Evolutionary conservation across 345 rosid species (phyloP).

Genomic region (Citrus cavaleriei): DNA sequence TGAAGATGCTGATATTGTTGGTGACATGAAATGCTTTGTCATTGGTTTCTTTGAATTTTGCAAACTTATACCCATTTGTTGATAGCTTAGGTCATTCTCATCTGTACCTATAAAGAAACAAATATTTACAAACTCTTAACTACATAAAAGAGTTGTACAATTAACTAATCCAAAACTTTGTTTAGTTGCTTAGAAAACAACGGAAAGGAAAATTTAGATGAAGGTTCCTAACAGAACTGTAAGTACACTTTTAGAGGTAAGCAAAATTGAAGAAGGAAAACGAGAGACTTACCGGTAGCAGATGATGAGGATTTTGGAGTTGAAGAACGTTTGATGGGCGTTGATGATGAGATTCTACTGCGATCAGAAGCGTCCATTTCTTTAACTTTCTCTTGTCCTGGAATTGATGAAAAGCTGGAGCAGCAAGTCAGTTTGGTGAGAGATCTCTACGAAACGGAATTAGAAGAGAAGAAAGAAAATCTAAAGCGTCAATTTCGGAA

Average conservation of each 20-base stretch:
- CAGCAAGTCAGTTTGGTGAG: background rate
- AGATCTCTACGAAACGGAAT: background rate
- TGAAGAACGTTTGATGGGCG: slow-evolving; percentile 9
- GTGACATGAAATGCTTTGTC: slow-evolving; percentile 30
- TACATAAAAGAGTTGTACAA: background rate
- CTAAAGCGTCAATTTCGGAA: background rate
- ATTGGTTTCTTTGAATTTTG: slow-evolving; percentile 15
- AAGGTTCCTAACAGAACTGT: background rate
- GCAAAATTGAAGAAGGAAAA: background rate
- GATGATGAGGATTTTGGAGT: background rate
- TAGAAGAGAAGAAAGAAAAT: background rate
- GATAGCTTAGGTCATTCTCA: slow-evolving; percentile 26
- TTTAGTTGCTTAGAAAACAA: background rate
- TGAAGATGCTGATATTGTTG: slow-evolving; percentile 31
- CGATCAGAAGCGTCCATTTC: slow-evolving; percentile 21
- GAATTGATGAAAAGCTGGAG: background rate
- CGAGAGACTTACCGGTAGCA: slow-evolving; percentile 9
- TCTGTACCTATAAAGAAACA: slow-evolving; percentile 14
- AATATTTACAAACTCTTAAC: background rate
- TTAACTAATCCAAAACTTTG: background rate
- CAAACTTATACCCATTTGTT: slow-evolving; percentile 1
- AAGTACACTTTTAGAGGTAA: background rate
- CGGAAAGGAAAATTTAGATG: background rate
- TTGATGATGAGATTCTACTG: slow-evolving; percentile 2
- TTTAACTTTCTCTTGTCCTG: background rate